Percentiles rank a stretch among this genome's conserved stretches.
These are phyloP conservation scores for Grosmannia clavigera DNA, from an alignment of 2,329 filamentous ascomycete genomes.

Conservation along the genomic window DNA sequence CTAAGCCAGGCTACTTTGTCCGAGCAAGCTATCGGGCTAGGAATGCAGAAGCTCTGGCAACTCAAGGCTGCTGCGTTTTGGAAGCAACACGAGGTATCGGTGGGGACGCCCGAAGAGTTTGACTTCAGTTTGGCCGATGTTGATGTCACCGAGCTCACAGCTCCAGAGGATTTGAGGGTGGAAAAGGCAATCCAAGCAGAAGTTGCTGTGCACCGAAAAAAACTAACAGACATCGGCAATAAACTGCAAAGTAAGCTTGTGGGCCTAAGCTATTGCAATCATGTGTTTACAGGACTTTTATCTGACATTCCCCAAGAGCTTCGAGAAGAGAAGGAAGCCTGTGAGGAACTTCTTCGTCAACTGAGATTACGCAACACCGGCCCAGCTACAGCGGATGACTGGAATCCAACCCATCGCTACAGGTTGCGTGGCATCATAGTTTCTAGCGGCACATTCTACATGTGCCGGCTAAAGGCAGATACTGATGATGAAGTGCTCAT, in stretches of 20 bases:
- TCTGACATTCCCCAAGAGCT: background rate
- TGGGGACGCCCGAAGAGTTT: constrained; percentile 8
- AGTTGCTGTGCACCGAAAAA: constrained; percentile 10
- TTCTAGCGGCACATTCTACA: constrained; percentile 16
- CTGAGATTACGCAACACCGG: constrained; percentile 12
- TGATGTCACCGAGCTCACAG: constrained; percentile 8
- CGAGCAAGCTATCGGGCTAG: constrained; percentile 11
- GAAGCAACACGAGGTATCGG: constrained; percentile 12
- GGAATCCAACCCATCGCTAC: constrained; percentile 18
- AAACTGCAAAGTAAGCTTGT: constrained; percentile 5
- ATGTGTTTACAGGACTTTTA: too few species aligned
- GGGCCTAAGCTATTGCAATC: background rate
- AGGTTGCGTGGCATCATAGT: constrained; percentile 19
- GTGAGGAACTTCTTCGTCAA: constrained; percentile 1
- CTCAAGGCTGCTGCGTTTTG: constrained; percentile 11
- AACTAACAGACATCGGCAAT: constrained; percentile 8
- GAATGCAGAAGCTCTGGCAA: constrained; percentile 13
- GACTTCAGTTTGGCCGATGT: constrained; percentile 14
- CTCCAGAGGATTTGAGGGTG: constrained; percentile 10
- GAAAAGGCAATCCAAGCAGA: constrained; percentile 11
- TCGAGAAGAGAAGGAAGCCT: constrained; percentile 5
- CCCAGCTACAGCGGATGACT: constrained; percentile 12
- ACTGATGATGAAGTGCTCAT: constrained; percentile 4
- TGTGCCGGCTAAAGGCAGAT: constrained; percentile 15
- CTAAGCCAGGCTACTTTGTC: constrained; percentile 10